Conservation (phyloP, 352 stramenopile species). For the Phytophthora cryptogea region DNA sequence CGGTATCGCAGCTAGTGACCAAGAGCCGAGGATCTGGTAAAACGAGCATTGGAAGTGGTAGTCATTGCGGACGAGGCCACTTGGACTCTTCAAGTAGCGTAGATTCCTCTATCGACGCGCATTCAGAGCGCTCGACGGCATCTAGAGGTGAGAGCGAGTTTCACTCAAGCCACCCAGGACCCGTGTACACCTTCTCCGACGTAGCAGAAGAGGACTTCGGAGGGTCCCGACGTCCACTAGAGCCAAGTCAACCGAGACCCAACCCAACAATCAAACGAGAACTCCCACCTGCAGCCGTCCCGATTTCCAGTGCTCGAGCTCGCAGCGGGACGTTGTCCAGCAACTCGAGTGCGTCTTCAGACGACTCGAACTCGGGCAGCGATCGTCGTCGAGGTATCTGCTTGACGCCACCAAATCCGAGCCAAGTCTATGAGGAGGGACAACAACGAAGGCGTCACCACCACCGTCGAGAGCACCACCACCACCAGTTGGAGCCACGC, state of each 20-base stretch:
- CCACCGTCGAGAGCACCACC: conserved; percentile 6
- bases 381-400: conserved; percentile 8
- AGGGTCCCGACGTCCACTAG: neutral
- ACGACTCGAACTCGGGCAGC: conserved; percentile 9
- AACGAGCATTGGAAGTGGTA: conserved; percentile 1
- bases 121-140: conserved; percentile 1
- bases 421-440: conserved; percentile 12
- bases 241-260: neutral
- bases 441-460: conserved; percentile 10
- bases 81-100: conserved; percentile 8
- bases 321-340: conserved; percentile 10
- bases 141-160: conserved; percentile 5
- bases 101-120: conserved; percentile 6
- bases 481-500: conserved; percentile 2
- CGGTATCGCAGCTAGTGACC: conserved; percentile 19
- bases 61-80: conserved; percentile 1
- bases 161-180: conserved; percentile 10
- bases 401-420: conserved; percentile 10
- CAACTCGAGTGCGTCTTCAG: conserved; percentile 15
- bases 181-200: conserved; percentile 14
- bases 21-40: conserved; percentile 10
- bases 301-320: conserved; percentile 6
- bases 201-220: conserved; percentile 1
- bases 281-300: conserved; percentile 1
- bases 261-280: neutral